Base-by-base conservation (phyloP, 495 filamentous ascomycete species). In the Aspergillus cristatus region DNA sequence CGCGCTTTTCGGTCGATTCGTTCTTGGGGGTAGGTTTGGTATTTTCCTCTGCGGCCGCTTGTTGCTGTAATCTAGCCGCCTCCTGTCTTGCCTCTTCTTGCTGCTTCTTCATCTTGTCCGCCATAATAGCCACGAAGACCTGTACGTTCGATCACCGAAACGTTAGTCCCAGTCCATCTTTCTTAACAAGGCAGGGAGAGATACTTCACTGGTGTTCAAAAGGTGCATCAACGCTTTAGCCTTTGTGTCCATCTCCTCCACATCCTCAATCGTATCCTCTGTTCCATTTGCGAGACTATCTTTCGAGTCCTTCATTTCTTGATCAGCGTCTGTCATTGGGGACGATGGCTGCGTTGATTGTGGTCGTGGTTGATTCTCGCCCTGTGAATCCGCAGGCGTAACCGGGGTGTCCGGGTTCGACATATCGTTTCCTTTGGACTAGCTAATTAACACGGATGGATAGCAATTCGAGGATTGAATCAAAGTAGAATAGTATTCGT, bases 81-180 rank as follows among this genome's bases (percentile, higher is more conserved):
- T 65, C 62, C 10, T 61, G 54, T 11, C 55, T 65, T 28, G 73
- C 72, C 16, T 72, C 67, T 24, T 78, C 74, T 48, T 78, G 71
- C 38, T 78, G 74, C 32, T 75, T 68, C 40, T 75, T 71, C 70
- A 79, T 79, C 41, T 78, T 77, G 22, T 72, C 62, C 14, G 76
- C 63, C 74, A 79, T 77, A 36, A 79, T 77, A 1, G 67, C 42
- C 37, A 67, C 63, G 36, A 67, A 70, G 1, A 67, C 60, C 65
- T 70, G 42, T 18, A 28, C 33, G 24, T n/a, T n/a, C n/a, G 14
- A 25, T 39, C 31, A 32, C 14, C 13, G 28, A 36, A 6, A 18
- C 7, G 6, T 17, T n/a, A 20, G 12, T 35, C 14, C 11, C 8
- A 24, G 20, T 13, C 14, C 29, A 14, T 12, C 29, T 12, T 22